Percentiles rank a stretch among this genome's conserved stretches.
These are phyloP conservation scores for Suhomyces sp. DNA, from an alignment of 805 yeast species.

Conservation along the genomic window DNA sequence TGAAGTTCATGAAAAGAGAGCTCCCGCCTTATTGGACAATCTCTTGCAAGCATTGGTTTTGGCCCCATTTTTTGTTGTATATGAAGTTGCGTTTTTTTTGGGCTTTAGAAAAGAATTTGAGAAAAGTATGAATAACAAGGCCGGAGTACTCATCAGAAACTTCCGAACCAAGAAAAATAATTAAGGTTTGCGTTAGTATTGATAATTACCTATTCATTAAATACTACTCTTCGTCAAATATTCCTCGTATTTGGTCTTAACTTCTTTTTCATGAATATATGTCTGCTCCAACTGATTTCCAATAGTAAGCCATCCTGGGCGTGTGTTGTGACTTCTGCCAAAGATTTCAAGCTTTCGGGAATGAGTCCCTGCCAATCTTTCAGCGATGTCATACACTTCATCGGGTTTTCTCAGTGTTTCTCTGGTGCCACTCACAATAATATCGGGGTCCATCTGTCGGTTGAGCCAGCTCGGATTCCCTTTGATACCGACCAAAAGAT, in stretches of 20 bases:
- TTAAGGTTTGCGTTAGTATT: not conserved
- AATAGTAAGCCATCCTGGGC: constrained; percentile 87
- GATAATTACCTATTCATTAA: not conserved
- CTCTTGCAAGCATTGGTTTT: constrained; percentile 79
- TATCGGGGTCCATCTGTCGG: constrained; percentile 65
- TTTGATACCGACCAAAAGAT: constrained; percentile 77
- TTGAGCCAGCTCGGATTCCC: constrained; percentile 76
- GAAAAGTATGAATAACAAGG: constrained; percentile 46
- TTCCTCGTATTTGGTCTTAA: constrained; percentile 40
- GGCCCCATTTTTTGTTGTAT: constrained; percentile 87
- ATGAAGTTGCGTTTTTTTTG: constrained; percentile 67
- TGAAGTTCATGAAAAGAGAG: constrained; percentile 71
- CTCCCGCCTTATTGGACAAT: constrained; percentile 86
- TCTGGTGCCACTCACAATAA: constrained; percentile 77
- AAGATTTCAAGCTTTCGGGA: constrained; percentile 83
- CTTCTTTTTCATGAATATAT: constrained; percentile 56
- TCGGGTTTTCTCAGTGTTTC: constrained; percentile 92
- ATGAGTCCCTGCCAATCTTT: constrained; percentile 73
- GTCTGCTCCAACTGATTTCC: constrained; percentile 74
- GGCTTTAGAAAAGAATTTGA: constrained; percentile 59
- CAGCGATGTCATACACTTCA: constrained; percentile 80
- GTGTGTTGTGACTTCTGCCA: constrained; percentile 80
- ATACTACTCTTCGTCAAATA: not conserved
- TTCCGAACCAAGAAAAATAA: constrained; percentile 18
- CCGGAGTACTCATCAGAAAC: constrained; percentile 37